These are phyloP conservation scores for Phaffia rhodozyma DNA, from an alignment of 1,284 basidiomycete species.

Conservation along the genomic window DNA sequence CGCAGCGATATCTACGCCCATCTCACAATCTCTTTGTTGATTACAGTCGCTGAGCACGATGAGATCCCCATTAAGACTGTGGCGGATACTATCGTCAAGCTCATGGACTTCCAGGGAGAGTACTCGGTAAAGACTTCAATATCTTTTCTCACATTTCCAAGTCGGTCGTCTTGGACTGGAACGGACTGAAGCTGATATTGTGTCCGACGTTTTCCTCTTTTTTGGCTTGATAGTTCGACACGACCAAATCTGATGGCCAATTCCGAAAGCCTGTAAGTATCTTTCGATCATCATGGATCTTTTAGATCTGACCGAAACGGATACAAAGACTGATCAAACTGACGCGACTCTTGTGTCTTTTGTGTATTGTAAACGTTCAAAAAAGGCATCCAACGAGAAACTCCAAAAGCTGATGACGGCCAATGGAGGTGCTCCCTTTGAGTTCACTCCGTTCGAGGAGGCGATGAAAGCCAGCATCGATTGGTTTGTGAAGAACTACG, in stretches of 20 bases:
- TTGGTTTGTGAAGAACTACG: slow-evolving; percentile 68
- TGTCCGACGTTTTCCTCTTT: not conserved
- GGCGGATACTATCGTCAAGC: slow-evolving; percentile 68
- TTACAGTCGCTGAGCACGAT: slow-evolving; percentile 67
- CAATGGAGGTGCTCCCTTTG: slow-evolving; percentile 45
- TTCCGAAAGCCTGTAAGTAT: slow-evolving; percentile 58
- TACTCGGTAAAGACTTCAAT: slow-evolving; percentile 43
- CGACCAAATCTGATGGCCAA: slow-evolving; percentile 57
- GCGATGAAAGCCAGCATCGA: slow-evolving; percentile 57
- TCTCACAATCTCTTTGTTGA: not conserved
- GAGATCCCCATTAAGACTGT: slow-evolving; percentile 79
- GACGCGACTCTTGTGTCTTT: no score
- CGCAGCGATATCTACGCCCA: not conserved
- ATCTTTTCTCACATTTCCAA: not conserved
- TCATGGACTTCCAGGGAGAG: slow-evolving; percentile 58
- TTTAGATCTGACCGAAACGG: no score
- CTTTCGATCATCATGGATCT: no score
- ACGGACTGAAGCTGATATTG: not conserved
- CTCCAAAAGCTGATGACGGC: slow-evolving; percentile 47
- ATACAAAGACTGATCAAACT: no score
- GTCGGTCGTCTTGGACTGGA: not conserved
- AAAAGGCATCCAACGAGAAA: slow-evolving; percentile 67
- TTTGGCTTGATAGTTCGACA: slow-evolving; percentile 29
- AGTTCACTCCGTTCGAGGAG: slow-evolving; percentile 56
- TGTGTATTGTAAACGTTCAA: no score